These are phyloP conservation scores for Aspergillus kassunensis DNA, from an alignment of 495 filamentous ascomycete genomes.

Conservation along the genomic window DNA sequence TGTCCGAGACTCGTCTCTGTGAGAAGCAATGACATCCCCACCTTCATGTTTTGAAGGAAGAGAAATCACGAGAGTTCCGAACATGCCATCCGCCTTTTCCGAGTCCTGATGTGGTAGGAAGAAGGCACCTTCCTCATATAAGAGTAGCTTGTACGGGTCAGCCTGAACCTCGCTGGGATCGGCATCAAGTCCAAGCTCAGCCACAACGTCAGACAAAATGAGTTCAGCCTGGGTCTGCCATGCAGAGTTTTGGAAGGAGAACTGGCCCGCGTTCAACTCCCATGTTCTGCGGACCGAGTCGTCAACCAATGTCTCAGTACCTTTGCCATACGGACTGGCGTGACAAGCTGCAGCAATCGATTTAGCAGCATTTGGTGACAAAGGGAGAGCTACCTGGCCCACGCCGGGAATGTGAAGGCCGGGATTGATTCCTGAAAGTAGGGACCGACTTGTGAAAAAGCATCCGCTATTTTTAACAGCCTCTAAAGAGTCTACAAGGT, in stretches of 20 bases:
- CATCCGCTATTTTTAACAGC: too few relatives aligned
- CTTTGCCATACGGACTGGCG: slow-evolving; percentile 9
- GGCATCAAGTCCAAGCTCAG: slow-evolving; percentile 29
- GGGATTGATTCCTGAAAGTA: slow-evolving; percentile 1
- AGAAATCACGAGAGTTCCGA: slow-evolving; percentile 52
- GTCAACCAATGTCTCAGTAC: slow-evolving; percentile 9
- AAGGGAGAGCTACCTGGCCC: slow-evolving; percentile 2
- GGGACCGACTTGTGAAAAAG: background rate
- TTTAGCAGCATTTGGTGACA: background rate
- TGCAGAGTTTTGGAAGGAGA: slow-evolving; percentile 6
- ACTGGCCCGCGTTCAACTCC: slow-evolving; percentile 10
- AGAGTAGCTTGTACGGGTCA: slow-evolving; percentile 51
- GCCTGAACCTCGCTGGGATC: slow-evolving; percentile 23
- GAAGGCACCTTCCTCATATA: slow-evolving; percentile 53
- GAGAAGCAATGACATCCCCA: slow-evolving; percentile 44
- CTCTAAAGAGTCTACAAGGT: too few relatives aligned
- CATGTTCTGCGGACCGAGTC: slow-evolving; percentile 14
- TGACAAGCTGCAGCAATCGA: slow-evolving; percentile 3
- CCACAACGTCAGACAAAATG: slow-evolving; percentile 10
- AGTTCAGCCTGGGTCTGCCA: background rate
- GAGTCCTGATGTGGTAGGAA: slow-evolving; percentile 53
- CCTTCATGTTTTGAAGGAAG: slow-evolving; percentile 52
- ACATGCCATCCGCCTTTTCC: slow-evolving; percentile 53
- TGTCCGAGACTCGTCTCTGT: slow-evolving; percentile 29
- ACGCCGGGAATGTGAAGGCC: slow-evolving; percentile 9